phyloP scores from a whole-genome alignment of 371 early-diverging fungal genomes.

The Apophysomyces variabilis region DNA sequence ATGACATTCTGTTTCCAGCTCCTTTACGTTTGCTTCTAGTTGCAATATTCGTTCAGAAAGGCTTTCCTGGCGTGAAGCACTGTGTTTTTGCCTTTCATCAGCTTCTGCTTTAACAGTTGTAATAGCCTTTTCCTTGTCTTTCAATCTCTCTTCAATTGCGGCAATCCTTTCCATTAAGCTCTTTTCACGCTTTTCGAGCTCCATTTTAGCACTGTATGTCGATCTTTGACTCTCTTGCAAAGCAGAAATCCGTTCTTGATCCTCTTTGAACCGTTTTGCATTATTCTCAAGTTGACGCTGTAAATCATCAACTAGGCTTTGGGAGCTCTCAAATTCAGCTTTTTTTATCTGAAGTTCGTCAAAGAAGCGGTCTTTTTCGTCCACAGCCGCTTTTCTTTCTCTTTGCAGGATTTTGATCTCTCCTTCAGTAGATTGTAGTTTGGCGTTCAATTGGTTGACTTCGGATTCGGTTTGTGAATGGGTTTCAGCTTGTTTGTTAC shows the following conservation, averaged over 20 bases:
- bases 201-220: slow-evolving; percentile 28
- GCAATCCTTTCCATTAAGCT: slow-evolving; percentile 33
- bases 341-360: slow-evolving; percentile 68
- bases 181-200: slow-evolving; percentile 40
- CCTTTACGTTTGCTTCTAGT: slow-evolving; percentile 26
- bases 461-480: slow-evolving; percentile 29
- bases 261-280: slow-evolving; percentile 56
- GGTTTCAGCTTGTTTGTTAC: slow-evolving; percentile 23
- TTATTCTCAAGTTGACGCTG: slow-evolving; percentile 58
- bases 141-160: slow-evolving; percentile 25
- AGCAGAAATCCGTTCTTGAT: slow-evolving; percentile 52
- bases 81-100: neutral
- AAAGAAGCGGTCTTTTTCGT: slow-evolving; percentile 62
- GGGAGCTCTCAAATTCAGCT: slow-evolving; percentile 75
- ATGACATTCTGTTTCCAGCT: slow-evolving; percentile 34
- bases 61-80: neutral
- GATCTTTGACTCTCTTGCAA: slow-evolving; percentile 50
- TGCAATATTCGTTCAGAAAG: slow-evolving; percentile 4
- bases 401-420: slow-evolving; percentile 44
- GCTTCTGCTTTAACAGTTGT: neutral
- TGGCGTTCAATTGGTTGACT: slow-evolving; percentile 30
- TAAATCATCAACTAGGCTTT: slow-evolving; percentile 61
- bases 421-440: slow-evolving; percentile 36
- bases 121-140: slow-evolving; percentile 18
- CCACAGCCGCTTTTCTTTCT: slow-evolving; percentile 50